phyloP scores from a whole-genome alignment of 2,329 filamentous ascomycete genomes.

The Nothomitra cinnamomea region DNA sequence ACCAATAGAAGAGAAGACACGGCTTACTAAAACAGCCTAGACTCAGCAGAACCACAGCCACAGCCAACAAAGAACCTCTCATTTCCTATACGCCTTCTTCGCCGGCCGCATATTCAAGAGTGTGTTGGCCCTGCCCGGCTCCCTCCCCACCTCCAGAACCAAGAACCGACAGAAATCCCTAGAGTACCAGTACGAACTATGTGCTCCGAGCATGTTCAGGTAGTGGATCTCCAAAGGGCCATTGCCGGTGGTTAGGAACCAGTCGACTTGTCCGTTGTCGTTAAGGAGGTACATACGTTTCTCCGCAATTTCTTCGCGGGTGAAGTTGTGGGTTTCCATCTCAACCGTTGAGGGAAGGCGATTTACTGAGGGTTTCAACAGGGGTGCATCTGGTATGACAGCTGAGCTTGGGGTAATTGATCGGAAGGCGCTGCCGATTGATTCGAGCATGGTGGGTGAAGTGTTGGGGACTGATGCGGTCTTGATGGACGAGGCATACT shows the following conservation, averaged over 20 bases:
- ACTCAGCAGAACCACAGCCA: not conserved
- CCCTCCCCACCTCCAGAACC: constrained; percentile 71
- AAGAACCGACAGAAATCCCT: constrained; percentile 80
- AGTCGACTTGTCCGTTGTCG: constrained; percentile 94
- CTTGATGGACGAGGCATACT: constrained; percentile 61
- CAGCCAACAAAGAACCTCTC: not conserved
- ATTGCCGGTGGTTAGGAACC: constrained; percentile 64
- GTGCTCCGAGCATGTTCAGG: constrained; percentile 88
- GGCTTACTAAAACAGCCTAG: too few relatives aligned
- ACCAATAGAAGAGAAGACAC: too few relatives aligned
- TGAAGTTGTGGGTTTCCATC: constrained; percentile 89
- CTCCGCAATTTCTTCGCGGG: constrained; percentile 79
- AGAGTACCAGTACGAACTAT: constrained; percentile 85
- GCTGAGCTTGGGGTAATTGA: constrained; percentile 17
- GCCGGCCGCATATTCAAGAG: constrained; percentile 35
- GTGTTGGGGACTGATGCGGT: constrained; percentile 63
- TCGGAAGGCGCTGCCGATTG: constrained; percentile 45
- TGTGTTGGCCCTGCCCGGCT: constrained; percentile 45
- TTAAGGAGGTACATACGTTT: constrained; percentile 76
- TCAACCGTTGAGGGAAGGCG: constrained; percentile 50
- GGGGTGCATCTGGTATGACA: constrained; percentile 16
- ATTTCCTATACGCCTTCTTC: constrained; percentile 32
- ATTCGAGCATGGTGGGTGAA: constrained; percentile 45
- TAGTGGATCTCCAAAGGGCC: constrained; percentile 91
- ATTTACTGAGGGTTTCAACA: constrained; percentile 21